These are phyloP conservation scores for Thermochaetoides thermophila DNA, from an alignment of 495 filamentous ascomycete species.

Conservation along the genomic window DNA sequence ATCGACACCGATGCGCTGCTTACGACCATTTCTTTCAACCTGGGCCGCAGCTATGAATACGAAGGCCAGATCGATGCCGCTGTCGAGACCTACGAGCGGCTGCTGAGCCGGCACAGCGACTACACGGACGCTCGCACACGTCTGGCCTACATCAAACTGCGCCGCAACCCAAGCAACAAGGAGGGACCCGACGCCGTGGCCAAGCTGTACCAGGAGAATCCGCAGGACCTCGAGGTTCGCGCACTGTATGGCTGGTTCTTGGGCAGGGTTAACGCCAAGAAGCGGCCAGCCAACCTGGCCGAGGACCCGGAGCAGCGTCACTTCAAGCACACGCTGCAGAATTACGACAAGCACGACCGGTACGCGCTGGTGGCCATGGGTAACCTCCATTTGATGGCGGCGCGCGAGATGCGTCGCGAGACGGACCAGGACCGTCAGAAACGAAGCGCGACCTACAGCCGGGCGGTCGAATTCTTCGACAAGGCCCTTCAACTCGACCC, in stretches of 20 bases:
- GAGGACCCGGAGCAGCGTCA: constrained; percentile 87
- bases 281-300: constrained; percentile 58
- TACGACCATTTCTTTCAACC: constrained; percentile 88
- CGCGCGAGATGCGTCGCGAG: constrained; percentile 85
- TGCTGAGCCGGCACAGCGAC: constrained; percentile 67
- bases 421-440: constrained; percentile 82
- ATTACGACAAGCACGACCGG: constrained; percentile 90
- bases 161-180: constrained; percentile 57
- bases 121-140: constrained; percentile 84
- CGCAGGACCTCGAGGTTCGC: constrained; percentile 76
- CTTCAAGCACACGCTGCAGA: constrained; percentile 88
- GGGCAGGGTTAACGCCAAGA: constrained; percentile 57
- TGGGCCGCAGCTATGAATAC: constrained; percentile 90
- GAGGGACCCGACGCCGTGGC: constrained; percentile 74
- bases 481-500: constrained; percentile 87
- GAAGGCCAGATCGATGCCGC: constrained; percentile 69
- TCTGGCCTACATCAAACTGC: constrained; percentile 75
- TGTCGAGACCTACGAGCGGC: constrained; percentile 68
- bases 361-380: constrained; percentile 95
- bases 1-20: constrained; percentile 80
- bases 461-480: constrained; percentile 95
- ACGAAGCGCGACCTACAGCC: constrained; percentile 68
- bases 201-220: constrained; percentile 65
- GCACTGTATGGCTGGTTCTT: constrained; percentile 91
- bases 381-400: constrained; percentile 71